Conservation (phyloP, 2,329 filamentous ascomycete species). For the Aspergillus eucalypticola region DNA sequence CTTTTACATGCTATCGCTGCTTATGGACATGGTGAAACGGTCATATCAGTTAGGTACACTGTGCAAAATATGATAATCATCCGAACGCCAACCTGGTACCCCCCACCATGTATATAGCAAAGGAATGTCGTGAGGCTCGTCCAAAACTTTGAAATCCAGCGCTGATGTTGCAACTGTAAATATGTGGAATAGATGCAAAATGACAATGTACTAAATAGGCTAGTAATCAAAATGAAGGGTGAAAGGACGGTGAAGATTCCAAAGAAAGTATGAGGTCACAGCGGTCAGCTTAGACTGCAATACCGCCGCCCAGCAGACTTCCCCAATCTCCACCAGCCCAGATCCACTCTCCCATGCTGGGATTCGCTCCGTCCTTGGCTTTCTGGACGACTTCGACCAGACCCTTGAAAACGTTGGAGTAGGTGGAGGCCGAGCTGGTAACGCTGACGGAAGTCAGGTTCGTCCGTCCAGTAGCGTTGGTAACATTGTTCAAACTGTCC, state of each 20-base stretch:
- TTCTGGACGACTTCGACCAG: conserved; percentile 40
- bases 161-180: conserved; percentile 4
- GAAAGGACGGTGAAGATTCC: not conserved
- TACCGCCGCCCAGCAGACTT: conserved; percentile 41
- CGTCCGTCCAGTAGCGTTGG: conserved; percentile 46
- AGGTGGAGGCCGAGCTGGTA: conserved; percentile 30
- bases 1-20: not conserved
- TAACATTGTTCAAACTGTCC: conserved; percentile 66
- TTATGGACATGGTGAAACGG: not conserved
- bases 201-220: not conserved
- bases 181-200: not conserved
- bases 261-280: not conserved
- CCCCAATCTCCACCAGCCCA: conserved; percentile 48
- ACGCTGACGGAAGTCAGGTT: conserved; percentile 31
- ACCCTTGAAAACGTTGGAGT: conserved; percentile 40
- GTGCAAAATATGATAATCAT: conserved; percentile 8
- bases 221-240: not conserved
- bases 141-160: conserved; percentile 7
- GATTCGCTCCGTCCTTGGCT: conserved; percentile 39
- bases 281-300: conserved; percentile 30
- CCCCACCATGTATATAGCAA: not conserved
- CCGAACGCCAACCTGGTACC: conserved; percentile 6
- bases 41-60: conserved; percentile 4
- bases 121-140: conserved; percentile 7
- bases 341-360: conserved; percentile 46